phyloP scores from a whole-genome alignment of 208 protist genomes.

The Naegleria gruberi region DNA sequence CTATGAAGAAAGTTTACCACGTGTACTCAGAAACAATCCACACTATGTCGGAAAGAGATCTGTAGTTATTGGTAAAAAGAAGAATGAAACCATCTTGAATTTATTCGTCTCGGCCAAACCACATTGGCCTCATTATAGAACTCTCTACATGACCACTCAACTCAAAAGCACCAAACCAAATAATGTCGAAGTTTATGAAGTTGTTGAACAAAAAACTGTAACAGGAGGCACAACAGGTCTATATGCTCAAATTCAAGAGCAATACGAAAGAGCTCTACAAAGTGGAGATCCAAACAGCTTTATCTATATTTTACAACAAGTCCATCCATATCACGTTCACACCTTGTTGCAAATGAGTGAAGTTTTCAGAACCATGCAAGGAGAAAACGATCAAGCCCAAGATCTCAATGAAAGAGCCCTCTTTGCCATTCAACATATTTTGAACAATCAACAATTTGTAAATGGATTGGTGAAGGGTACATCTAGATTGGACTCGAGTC shows the following conservation, averaged over 20 bases:
- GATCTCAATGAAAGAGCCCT: neutral
- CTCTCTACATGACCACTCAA: neutral
- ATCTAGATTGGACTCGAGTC: neutral
- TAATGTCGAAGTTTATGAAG: neutral
- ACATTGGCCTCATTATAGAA: neutral
- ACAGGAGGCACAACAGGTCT: neutral
- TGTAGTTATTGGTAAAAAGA: neutral
- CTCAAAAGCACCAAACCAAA: neutral
- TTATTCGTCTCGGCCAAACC: neutral
- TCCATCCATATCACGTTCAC: slow-evolving; percentile 11
- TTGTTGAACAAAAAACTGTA: neutral
- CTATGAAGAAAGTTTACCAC: neutral
- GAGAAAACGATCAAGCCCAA: slow-evolving; percentile 2
- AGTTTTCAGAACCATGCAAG: slow-evolving; percentile 5
- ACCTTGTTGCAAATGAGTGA: neutral
- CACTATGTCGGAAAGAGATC: neutral
- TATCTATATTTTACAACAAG: neutral
- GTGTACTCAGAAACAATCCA: neutral
- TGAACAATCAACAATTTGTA: neutral
- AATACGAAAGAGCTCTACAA: neutral
- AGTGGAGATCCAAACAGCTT: neutral
- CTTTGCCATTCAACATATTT: neutral
- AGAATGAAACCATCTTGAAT: too few relatives aligned
- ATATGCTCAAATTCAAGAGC: neutral
- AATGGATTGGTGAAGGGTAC: neutral